Percentiles rank a stretch among this genome's conserved stretches.
phyloP scores from a whole-genome alignment of 495 filamentous ascomycete genomes.

The Penicillium riverlandense region DNA sequence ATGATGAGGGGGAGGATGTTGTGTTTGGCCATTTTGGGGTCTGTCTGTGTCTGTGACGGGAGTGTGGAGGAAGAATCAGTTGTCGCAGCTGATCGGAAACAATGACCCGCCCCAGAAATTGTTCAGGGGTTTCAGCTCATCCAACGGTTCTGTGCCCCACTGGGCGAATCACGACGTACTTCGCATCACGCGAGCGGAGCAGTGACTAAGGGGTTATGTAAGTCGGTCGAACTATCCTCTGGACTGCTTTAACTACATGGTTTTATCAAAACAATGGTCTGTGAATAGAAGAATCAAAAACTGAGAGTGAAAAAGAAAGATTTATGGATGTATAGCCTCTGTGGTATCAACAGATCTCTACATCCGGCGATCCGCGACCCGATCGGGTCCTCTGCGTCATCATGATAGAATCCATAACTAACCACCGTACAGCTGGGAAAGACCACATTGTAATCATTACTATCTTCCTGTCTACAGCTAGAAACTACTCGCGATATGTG shows the following conservation, averaged over 20 bases:
- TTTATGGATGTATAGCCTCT: background rate
- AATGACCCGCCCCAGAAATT: too few relatives aligned
- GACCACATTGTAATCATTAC: background rate
- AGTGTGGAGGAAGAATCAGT: background rate
- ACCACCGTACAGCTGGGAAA: slow-evolving; percentile 1
- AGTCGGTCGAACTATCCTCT: too few relatives aligned
- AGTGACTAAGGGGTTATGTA: too few relatives aligned
- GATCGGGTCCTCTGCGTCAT: slow-evolving; percentile 18
- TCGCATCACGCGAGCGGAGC: too few relatives aligned
- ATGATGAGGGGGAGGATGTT: slow-evolving; percentile 68
- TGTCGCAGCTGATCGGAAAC: too few relatives aligned
- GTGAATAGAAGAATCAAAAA: background rate
- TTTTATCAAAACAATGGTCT: too few relatives aligned
- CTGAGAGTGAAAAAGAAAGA: background rate
- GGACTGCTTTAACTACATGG: too few relatives aligned
- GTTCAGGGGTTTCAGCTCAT: too few relatives aligned
- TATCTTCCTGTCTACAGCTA: background rate
- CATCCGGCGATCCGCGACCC: slow-evolving; percentile 6
- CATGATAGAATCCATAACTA: slow-evolving; percentile 10
- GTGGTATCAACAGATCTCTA: background rate
- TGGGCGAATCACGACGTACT: too few relatives aligned
- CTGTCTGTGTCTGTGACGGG: background rate
- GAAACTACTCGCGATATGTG: slow-evolving; percentile 19
- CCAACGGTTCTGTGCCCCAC: too few relatives aligned
- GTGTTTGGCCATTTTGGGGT: slow-evolving; percentile 22